Evolutionary conservation across 148 eudicot genomes (phyloP).

Genomic region (Chenopodium quinoa): DNA sequence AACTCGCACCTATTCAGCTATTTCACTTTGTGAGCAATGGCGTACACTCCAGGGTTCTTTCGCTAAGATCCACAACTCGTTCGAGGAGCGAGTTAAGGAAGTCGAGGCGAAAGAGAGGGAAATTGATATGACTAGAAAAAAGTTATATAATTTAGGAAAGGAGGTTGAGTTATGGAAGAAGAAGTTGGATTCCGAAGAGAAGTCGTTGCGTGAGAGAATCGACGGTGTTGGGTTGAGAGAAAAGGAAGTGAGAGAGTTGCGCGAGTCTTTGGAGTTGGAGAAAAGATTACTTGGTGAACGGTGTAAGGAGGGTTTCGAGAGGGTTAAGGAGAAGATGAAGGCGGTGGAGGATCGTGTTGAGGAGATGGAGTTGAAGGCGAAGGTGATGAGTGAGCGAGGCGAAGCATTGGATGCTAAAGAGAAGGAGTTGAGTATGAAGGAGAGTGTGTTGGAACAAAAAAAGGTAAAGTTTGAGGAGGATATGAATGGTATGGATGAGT

Average conservation of each 20-base stretch:
- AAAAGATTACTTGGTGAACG: not conserved
- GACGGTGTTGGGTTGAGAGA: constrained; percentile 5
- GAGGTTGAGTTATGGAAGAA: constrained; percentile 15
- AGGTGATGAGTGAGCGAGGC: not conserved
- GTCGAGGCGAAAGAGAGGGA: constrained; percentile 22
- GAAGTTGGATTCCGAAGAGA: not conserved
- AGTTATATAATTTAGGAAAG: not conserved
- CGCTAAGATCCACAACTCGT: not conserved
- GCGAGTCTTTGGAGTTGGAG: not conserved
- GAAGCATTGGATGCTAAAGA: not conserved
- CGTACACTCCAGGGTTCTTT: constrained; percentile 9
- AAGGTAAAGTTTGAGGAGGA: not conserved
- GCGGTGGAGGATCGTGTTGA: constrained; percentile 1
- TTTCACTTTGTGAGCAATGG: constrained; percentile 24
- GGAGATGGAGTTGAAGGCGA: constrained; percentile 4
- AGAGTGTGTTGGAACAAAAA: not conserved
- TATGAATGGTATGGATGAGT: not conserved
- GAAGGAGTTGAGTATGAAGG: not conserved
- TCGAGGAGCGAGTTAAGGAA: constrained; percentile 3
- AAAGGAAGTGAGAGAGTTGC: constrained; percentile 22
- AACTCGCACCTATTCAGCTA: constrained; percentile 5
- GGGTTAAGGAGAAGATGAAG: constrained; percentile 2
- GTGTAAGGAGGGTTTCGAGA: not conserved
- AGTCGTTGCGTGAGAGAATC: constrained; percentile 4
- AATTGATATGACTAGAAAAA: not conserved